Percentiles rank a stretch among this genome's conserved stretches.
These are phyloP conservation scores for Carallia brachiata DNA, from an alignment of 345 rosid genomes.

Conservation along the genomic window DNA sequence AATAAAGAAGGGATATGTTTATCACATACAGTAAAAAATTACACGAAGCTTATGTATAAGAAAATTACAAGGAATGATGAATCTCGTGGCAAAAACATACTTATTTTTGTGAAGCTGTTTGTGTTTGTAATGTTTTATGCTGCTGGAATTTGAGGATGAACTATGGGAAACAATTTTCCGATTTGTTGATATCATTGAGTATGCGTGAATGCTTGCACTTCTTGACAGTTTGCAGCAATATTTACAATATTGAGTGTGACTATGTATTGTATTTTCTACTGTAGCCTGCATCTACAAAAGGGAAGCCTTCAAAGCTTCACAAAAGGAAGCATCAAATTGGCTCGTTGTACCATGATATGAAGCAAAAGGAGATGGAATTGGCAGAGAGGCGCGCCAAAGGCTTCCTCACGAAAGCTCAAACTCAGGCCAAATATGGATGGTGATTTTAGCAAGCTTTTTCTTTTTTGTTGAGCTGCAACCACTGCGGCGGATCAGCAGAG, in stretches of 20 bases:
- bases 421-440: conserved; percentile 94
- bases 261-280: neutral
- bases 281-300: conserved; percentile 78
- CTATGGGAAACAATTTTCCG: no score
- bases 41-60: no score
- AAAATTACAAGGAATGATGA: no score
- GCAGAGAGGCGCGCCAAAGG: conserved; percentile 82
- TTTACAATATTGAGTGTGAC: neutral
- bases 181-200: no score
- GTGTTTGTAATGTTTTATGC: no score
- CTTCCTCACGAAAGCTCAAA: conserved; percentile 80
- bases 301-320: conserved; percentile 85
- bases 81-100: no score
- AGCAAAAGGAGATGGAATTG: conserved; percentile 80
- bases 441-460: conserved; percentile 29
- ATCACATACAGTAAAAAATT: no score
- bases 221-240: neutral
- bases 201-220: neutral
- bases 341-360: conserved; percentile 71
- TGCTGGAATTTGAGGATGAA: no score
- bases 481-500: no score
- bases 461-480: neutral
- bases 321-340: conserved; percentile 98
- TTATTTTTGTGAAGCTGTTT: no score
- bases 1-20: no score